Evolutionary conservation across 768 basidiomycete species (phyloP).

Genomic region (Naematelia aurantialba): DNA sequence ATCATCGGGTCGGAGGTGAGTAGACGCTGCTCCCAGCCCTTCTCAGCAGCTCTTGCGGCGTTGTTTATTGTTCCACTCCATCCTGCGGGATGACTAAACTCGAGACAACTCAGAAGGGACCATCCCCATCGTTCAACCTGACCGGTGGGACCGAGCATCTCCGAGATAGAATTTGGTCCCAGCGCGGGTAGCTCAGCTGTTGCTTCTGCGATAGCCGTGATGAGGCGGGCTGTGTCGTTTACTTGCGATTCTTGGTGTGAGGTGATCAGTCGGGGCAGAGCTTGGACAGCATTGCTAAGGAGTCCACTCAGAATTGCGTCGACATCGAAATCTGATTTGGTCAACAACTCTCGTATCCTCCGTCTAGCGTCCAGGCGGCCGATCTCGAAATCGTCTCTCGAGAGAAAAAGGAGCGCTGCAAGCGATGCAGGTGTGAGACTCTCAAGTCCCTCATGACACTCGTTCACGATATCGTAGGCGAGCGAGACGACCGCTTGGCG

Average conservation of each 20-base stretch:
- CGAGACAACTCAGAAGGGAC: constrained; percentile 74
- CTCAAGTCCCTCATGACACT: constrained; percentile 55
- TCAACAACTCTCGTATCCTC: constrained; percentile 12
- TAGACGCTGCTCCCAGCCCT: constrained; percentile 32
- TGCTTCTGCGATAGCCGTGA: constrained; percentile 68
- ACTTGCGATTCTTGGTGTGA: constrained; percentile 72
- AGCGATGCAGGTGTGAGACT: constrained; percentile 66
- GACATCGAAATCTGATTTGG: constrained; percentile 38
- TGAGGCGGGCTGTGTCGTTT: constrained; percentile 63
- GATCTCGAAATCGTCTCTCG: constrained; percentile 37
- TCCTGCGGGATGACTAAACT: constrained; percentile 59
- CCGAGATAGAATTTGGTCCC: constrained; percentile 39
- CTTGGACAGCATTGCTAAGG: constrained; percentile 62
- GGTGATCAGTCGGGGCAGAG: constrained; percentile 68
- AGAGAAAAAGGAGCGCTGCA: constrained; percentile 69
- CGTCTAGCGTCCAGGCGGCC: constrained; percentile 23
- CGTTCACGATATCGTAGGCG: constrained; percentile 11
- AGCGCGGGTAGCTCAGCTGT: constrained; percentile 22
- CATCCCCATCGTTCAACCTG: constrained; percentile 91
- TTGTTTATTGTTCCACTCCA: constrained; percentile 17
- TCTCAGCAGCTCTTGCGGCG: constrained; percentile 21
- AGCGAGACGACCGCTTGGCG: constrained; percentile 22
- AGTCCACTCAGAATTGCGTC: constrained; percentile 59
- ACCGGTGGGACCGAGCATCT: constrained; percentile 72
- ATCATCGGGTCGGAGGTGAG: not conserved